Conservation (phyloP, 2,329 filamentous ascomycete genomes). For the Cladobotryum mycophilum region DNA sequence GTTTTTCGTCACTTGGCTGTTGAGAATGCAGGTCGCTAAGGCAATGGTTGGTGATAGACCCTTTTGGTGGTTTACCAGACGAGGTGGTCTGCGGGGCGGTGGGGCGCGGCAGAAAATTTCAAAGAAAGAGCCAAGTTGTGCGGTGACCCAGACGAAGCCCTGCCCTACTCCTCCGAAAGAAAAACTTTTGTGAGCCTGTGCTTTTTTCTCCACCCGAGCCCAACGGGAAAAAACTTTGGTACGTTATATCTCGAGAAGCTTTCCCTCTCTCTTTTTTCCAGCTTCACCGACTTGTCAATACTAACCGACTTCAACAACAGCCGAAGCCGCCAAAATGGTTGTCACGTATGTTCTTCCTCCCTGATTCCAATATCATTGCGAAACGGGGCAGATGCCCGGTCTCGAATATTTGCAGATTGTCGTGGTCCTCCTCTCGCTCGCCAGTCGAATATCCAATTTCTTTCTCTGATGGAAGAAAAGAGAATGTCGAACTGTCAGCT, state of each 20-base stretch:
- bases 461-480: constrained; percentile 2
- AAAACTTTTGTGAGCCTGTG: neutral
- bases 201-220: too few species aligned
- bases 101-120: constrained; percentile 29
- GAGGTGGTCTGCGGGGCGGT: constrained; percentile 27
- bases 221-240: too few species aligned
- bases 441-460: constrained; percentile 28
- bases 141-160: constrained; percentile 20
- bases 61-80: constrained; percentile 18
- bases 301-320: constrained; percentile 34
- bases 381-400: constrained; percentile 38
- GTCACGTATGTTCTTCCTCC: constrained; percentile 48
- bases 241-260: too few species aligned
- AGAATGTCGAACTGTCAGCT: constrained; percentile 55
- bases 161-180: constrained; percentile 23
- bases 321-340: constrained; percentile 37
- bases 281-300: constrained; percentile 25
- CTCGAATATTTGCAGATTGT: constrained; percentile 62
- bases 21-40: constrained; percentile 26
- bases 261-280: constrained; percentile 13
- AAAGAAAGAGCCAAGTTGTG: neutral
- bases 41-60: constrained; percentile 19
- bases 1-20: constrained; percentile 30
- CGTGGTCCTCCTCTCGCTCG: constrained; percentile 83
- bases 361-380: constrained; percentile 26